Evolutionary conservation across 1,284 basidiomycete species (phyloP).

Genomic region (Trichosporon faecale): DNA sequence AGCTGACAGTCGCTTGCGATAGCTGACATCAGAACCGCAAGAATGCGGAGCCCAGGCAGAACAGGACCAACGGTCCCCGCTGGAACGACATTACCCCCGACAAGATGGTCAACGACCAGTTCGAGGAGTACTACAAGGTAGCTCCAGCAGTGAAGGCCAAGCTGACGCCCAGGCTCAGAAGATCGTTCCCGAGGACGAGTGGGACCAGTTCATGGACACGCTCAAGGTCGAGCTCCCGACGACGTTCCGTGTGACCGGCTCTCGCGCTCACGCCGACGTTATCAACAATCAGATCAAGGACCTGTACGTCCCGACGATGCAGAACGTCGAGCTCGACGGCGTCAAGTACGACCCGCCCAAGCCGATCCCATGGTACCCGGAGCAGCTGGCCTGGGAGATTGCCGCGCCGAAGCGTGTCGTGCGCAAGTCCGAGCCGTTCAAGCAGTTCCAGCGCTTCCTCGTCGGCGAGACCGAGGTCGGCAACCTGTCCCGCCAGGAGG

Average conservation of each 20-base stretch:
- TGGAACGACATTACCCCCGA: slow-evolving; percentile 29
- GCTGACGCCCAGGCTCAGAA: slow-evolving; percentile 37
- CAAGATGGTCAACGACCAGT: slow-evolving; percentile 64
- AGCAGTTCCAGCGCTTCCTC: slow-evolving; percentile 92
- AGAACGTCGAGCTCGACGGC: slow-evolving; percentile 73
- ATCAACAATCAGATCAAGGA: slow-evolving; percentile 71
- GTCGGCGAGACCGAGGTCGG: slow-evolving; percentile 99
- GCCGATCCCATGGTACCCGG: slow-evolving; percentile 89
- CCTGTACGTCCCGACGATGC: slow-evolving; percentile 74
- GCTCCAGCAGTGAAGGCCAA: not conserved
- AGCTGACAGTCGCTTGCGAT: not conserved
- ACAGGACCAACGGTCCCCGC: slow-evolving; percentile 3
- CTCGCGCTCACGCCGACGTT: slow-evolving; percentile 70
- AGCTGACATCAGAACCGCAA: slow-evolving; percentile 1
- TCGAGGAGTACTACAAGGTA: slow-evolving; percentile 69
- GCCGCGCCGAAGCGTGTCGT: slow-evolving; percentile 86
- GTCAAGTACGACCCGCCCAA: slow-evolving; percentile 64
- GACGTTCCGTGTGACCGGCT: slow-evolving; percentile 89
- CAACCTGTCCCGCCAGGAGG: slow-evolving; percentile 94
- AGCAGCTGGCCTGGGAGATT: slow-evolving; percentile 91
- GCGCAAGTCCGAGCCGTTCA: slow-evolving; percentile 88
- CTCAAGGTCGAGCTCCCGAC: slow-evolving; percentile 78
- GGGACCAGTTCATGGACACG: slow-evolving; percentile 68
- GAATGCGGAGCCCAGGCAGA: slow-evolving; percentile 16
- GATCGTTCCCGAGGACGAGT: slow-evolving; percentile 61